Percentiles rank a stretch among this genome's conserved stretches.
These are phyloP conservation scores for Lecanosticta acicola DNA, from an alignment of 2,329 filamentous ascomycete genomes.

Conservation along the genomic window DNA sequence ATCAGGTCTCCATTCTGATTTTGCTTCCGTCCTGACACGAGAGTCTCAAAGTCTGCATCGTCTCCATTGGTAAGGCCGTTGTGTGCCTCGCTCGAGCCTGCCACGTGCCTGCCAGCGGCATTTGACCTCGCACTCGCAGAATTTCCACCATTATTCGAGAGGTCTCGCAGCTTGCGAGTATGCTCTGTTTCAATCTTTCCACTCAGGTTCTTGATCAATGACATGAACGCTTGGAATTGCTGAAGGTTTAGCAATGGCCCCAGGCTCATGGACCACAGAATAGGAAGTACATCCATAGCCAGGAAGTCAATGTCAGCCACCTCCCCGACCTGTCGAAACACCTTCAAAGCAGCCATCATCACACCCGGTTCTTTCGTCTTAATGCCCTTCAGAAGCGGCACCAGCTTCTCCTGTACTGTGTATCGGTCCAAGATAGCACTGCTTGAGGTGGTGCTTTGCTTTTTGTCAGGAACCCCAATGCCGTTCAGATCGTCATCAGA, in stretches of 20 bases:
- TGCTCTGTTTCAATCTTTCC: constrained; percentile 82
- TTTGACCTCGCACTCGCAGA: constrained; percentile 1
- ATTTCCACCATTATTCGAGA: constrained; percentile 48
- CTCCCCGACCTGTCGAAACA: constrained; percentile 75
- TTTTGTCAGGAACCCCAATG: constrained; percentile 46
- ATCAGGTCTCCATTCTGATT: constrained; percentile 37
- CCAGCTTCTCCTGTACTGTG: constrained; percentile 95
- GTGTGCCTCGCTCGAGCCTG: constrained; percentile 44
- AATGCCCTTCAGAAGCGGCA: constrained; percentile 83
- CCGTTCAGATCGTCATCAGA: constrained; percentile 71
- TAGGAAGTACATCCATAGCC: constrained; percentile 81
- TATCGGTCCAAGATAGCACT: constrained; percentile 83
- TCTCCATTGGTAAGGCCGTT: constrained; percentile 57
- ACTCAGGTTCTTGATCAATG: constrained; percentile 75
- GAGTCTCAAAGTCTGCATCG: constrained; percentile 75
- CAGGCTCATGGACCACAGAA: constrained; percentile 86
- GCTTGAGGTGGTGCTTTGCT: constrained; percentile 40
- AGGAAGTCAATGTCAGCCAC: constrained; percentile 85
- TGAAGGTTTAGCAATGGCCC: constrained; percentile 81
- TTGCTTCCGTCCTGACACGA: constrained; percentile 71
- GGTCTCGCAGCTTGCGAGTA: constrained; percentile 77
- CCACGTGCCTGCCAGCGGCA: constrained; percentile 48
- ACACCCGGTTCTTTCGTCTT: constrained; percentile 98
- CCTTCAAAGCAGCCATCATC: constrained; percentile 86
- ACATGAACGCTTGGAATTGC: constrained; percentile 85